Evolutionary conservation across 2,329 filamentous ascomycete species (phyloP).

Genomic region (Aspergillus latus): DNA sequence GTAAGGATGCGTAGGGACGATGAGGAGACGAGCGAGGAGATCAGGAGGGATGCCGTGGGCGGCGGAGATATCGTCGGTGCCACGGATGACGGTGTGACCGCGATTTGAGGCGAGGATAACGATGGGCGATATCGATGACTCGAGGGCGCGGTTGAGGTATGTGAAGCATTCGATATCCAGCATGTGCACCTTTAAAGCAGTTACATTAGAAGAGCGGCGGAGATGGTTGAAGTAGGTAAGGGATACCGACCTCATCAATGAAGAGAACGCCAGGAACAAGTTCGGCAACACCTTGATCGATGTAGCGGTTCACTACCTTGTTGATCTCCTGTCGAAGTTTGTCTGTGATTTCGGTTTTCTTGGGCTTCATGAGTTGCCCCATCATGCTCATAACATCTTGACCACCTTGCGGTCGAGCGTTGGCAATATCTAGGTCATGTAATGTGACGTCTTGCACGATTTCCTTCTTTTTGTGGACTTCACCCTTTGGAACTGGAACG

Average conservation of each 20-base stretch:
- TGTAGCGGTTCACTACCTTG: conserved; percentile 98
- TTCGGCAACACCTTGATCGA: conserved; percentile 96
- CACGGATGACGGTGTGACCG: conserved; percentile 88
- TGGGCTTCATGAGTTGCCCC: conserved; percentile 99
- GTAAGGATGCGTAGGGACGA: conserved; percentile 92
- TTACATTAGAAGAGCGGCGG: conserved; percentile 15
- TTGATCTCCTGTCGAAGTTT: conserved; percentile 96
- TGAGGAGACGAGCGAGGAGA: conserved; percentile 88
- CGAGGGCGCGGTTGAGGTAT: conserved; percentile 96
- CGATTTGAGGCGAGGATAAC: conserved; percentile 97
- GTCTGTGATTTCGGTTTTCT: conserved; percentile 99
- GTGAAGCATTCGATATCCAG: conserved; percentile 99
- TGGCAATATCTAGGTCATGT: conserved; percentile 94
- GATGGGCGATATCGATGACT: conserved; percentile 91
- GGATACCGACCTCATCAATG: conserved; percentile 80
- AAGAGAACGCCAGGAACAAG: conserved; percentile 97
- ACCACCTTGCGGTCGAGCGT: conserved; percentile 89
- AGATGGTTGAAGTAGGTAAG: conserved; percentile 21
- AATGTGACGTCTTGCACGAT: conserved; percentile 98
- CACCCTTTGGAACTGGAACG: conserved; percentile 96
- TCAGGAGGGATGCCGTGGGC: conserved; percentile 94
- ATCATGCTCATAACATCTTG: conserved; percentile 99
- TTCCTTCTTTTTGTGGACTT: conserved; percentile 99
- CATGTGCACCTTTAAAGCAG: conserved; percentile 82
- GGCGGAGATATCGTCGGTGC: conserved; percentile 73